Conservation (phyloP, 139 green algal species). For the Micractinium sp. region DNA sequence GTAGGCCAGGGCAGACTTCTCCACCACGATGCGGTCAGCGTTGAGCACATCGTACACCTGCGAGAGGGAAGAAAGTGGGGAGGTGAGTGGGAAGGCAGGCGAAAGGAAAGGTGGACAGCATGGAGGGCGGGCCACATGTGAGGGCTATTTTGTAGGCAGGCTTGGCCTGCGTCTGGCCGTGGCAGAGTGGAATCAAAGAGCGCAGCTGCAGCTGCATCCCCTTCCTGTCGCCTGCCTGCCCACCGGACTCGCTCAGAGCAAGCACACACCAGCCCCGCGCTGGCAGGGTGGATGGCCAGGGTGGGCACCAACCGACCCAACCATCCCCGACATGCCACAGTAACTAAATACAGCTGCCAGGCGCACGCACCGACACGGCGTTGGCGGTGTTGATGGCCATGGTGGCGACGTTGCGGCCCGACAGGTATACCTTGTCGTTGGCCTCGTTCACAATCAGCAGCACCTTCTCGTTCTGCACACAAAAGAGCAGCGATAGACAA, state of each 20-base stretch:
- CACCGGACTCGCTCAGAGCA: not conserved
- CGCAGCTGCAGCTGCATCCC: not conserved
- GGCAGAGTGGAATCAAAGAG: no score
- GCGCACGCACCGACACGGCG: slow-evolving; percentile 5
- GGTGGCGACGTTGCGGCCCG: slow-evolving; percentile 75
- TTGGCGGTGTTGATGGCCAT: slow-evolving; percentile 67
- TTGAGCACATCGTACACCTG: slow-evolving; percentile 94
- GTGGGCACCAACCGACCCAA: slow-evolving; percentile 29
- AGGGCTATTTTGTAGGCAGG: no score
- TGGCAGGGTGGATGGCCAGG: slow-evolving; percentile 65
- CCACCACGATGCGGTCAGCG: slow-evolving; percentile 93
- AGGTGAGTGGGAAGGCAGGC: not conserved
- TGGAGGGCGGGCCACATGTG: no score
- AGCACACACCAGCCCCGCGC: not conserved
- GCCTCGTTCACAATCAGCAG: slow-evolving; percentile 58
- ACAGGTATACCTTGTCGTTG: slow-evolving; percentile 63
- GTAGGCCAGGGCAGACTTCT: slow-evolving; percentile 75
- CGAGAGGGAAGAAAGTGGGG: not conserved
- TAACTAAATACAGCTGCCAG: not conserved
- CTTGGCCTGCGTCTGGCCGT: no score
- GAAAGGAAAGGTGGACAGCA: no score
- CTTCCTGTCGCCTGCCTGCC: not conserved
- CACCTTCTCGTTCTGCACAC: slow-evolving; percentile 55
- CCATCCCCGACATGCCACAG: not conserved
- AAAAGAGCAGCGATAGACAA: not conserved